Base-by-base conservation (phyloP, 495 filamentous ascomycete species). In the Letharia lupina region DNA sequence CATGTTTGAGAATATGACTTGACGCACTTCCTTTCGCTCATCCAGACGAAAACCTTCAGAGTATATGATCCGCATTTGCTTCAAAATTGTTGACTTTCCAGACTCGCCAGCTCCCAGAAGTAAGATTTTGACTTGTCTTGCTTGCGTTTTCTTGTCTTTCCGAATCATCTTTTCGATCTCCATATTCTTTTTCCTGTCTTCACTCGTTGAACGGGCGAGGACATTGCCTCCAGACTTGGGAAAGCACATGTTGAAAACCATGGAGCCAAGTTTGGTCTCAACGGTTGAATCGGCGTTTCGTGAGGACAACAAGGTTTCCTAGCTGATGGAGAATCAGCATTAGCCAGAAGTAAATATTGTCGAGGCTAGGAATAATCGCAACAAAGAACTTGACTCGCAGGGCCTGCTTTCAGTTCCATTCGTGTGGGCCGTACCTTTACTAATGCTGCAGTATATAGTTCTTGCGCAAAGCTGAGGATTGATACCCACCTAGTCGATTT, bases 51-150 rank as follows among this genome's bases (percentile, higher is more conserved):
- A 98, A 31, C 95, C 94, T 74, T 91, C 85, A 50, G 91, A 88
- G 73, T 98, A 93, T 70, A 98, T 98, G 76, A 98, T 87, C 73
- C 93, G 92, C 94, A 98, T 98, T 82, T 98, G 94, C 80, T 98
- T 98, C 62, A 98, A 84, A 66, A 98, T 93, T 9, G 94, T 98
- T 11, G 94, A 98, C 75, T 98, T 98, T 54, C 94, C 94, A 40
- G 91, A 96, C 79, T 98, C 94, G 72, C 94, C 94, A 71, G 94
- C 94, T 74, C 94, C 94, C 66, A 95, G 79, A 59, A 96, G 81
- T 68, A 95, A 75, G 54, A 95, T 84, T 78, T 95, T 96, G 70
- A 95, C 89, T 63, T 91, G 89, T 68, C 86, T 86, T 45, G 86
- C 77, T 82, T 89, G 81, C 64, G 82, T 82, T 79, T 93, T 94